Conservation (phyloP, 2,329 filamentous ascomycete species). For the Colletotrichum falcatum region DNA sequence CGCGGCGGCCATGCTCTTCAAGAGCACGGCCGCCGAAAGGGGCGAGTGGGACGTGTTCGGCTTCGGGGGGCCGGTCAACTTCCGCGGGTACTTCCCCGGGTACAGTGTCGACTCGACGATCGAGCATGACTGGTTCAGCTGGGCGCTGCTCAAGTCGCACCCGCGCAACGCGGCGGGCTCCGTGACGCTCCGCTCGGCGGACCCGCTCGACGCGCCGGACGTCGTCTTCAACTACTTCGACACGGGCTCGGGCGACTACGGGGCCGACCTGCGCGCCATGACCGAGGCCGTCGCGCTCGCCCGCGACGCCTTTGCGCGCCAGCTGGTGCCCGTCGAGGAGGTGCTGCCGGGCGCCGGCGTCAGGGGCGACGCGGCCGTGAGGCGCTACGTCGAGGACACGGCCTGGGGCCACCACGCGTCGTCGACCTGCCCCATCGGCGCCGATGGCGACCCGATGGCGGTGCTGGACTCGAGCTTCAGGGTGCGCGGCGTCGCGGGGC, state of each 20-base stretch:
- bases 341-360: conserved; percentile 42
- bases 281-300: conserved; percentile 67
- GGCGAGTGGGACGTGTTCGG: conserved; percentile 50
- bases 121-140: conserved; percentile 56
- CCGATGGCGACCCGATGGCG: conserved; percentile 49
- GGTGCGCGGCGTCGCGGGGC: conserved; percentile 58
- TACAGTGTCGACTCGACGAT: conserved; percentile 49
- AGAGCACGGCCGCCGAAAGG: conserved; percentile 45
- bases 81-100: conserved; percentile 55
- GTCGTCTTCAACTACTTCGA: conserved; percentile 74
- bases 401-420: conserved; percentile 52
- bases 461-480: conserved; percentile 63
- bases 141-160: conserved; percentile 70
- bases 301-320: conserved; percentile 55
- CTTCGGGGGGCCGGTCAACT: conserved; percentile 54
- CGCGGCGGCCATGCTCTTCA: conserved; percentile 46
- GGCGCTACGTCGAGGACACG: conserved; percentile 47
- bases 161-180: conserved; percentile 71
- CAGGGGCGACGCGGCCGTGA: conserved; percentile 39
- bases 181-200: conserved; percentile 69
- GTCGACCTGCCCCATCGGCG: conserved; percentile 49
- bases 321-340: conserved; percentile 42
- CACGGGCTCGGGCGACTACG: conserved; percentile 59
- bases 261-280: conserved; percentile 64
- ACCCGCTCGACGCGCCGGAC: conserved; percentile 72